phyloP scores from a whole-genome alignment of 2,329 filamentous ascomycete genomes.

The Magnaporthiopsis rhizophila region DNA sequence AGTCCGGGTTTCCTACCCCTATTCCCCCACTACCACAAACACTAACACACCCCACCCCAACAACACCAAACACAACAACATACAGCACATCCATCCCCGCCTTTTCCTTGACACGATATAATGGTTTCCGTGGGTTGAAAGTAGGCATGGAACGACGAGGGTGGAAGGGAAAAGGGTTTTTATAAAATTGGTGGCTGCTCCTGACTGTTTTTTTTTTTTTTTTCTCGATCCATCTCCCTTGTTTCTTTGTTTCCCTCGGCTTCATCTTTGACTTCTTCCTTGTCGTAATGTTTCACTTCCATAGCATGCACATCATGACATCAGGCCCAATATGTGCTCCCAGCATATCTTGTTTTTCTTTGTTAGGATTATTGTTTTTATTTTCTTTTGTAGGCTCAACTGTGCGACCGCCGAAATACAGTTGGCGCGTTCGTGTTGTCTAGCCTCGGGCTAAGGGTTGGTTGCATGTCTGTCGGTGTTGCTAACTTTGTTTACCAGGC shows the following conservation, averaged over 20 bases:
- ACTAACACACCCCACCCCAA: neutral
- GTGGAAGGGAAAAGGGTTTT: neutral
- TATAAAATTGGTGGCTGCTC: neutral
- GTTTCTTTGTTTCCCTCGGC: neutral
- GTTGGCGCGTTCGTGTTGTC: neutral
- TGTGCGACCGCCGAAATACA: neutral
- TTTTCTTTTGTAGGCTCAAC: too few species aligned
- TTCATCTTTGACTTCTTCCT: conserved; percentile 12
- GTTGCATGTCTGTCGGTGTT: neutral
- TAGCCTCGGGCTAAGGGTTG: neutral
- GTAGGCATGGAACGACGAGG: neutral
- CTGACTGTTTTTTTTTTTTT: neutral
- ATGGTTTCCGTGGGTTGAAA: neutral
- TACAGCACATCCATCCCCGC: too few species aligned
- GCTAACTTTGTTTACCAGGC: too few species aligned
- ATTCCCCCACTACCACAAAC: neutral
- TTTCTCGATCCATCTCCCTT: neutral
- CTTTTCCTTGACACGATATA: neutral
- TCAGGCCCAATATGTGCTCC: neutral
- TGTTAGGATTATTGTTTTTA: neutral
- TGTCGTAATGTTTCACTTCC: conserved; percentile 2
- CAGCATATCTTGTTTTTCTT: neutral
- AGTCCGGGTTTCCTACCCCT: neutral
- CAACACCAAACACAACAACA: neutral
- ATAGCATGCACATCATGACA: neutral